Evolutionary conservation across 225 moss, liverwort and hornwort genomes (phyloP).

Genomic region (Bryum argenteum): DNA sequence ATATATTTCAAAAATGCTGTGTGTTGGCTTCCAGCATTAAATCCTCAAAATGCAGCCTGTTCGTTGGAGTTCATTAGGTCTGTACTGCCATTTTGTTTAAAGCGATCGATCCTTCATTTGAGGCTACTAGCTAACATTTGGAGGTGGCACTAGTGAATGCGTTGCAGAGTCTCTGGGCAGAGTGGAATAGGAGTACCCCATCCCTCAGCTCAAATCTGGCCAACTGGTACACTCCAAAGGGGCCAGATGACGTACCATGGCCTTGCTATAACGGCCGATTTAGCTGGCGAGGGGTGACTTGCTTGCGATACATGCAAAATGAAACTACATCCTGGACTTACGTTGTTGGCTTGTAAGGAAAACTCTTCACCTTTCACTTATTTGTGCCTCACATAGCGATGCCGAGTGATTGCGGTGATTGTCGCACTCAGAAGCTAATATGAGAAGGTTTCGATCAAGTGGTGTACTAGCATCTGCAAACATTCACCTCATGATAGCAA

Average conservation of each 20-base stretch:
- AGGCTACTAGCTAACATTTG: background rate
- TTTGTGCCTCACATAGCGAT: background rate
- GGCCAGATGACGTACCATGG: background rate
- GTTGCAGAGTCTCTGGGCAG: constrained; percentile 39
- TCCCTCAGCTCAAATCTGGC: constrained; percentile 9
- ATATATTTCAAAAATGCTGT: background rate
- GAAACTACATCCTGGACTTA: background rate
- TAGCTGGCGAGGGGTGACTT: constrained; percentile 40
- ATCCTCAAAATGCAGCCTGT: background rate
- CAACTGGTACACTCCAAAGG: constrained; percentile 9
- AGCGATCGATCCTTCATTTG: background rate
- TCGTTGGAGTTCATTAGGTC: background rate
- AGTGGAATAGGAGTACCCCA: constrained; percentile 29
- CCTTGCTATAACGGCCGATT: background rate
- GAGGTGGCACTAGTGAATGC: constrained; percentile 23
- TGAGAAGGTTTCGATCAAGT: background rate
- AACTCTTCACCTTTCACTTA: background rate
- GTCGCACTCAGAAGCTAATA: background rate
- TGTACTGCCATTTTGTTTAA: background rate
- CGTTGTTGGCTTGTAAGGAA: constrained; percentile 31
- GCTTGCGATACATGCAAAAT: constrained; percentile 6
- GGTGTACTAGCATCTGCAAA: background rate
- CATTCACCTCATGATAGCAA: too few species aligned
- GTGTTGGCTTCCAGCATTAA: background rate
- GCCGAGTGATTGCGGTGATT: background rate